These are phyloP conservation scores for Stachybotrys echinatus DNA, from an alignment of 2,329 filamentous ascomycete genomes.

Conservation along the genomic window DNA sequence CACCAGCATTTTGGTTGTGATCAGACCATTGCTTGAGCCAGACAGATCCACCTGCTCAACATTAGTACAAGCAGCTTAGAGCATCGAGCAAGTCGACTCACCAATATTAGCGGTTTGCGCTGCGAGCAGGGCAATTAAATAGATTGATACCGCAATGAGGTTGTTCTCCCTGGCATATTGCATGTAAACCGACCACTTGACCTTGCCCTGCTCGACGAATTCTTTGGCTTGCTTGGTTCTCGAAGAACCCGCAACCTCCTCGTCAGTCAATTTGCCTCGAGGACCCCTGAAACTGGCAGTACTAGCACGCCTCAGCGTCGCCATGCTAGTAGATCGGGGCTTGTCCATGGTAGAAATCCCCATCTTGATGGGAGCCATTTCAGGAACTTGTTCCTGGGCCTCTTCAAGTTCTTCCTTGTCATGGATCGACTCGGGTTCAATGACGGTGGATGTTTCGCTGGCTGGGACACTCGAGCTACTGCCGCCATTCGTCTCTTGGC, in stretches of 20 bases:
- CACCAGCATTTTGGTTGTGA: slow-evolving; percentile 59
- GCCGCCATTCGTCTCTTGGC: slow-evolving; percentile 43
- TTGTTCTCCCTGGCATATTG: slow-evolving; percentile 97
- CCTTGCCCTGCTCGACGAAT: slow-evolving; percentile 87
- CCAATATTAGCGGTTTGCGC: slow-evolving; percentile 80
- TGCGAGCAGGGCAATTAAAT: slow-evolving; percentile 69
- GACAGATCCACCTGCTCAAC: slow-evolving; percentile 62
- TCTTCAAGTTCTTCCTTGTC: slow-evolving; percentile 68
- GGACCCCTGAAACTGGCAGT: slow-evolving; percentile 85
- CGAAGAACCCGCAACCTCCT: slow-evolving; percentile 65
- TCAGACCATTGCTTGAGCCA: slow-evolving; percentile 97
- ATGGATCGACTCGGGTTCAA: slow-evolving; percentile 43
- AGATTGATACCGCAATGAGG: slow-evolving; percentile 74
- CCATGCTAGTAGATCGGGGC: slow-evolving; percentile 63
- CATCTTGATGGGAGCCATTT: slow-evolving; percentile 69
- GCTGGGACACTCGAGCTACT: slow-evolving; percentile 38
- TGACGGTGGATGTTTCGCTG: slow-evolving; percentile 54
- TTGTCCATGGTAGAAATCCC: slow-evolving; percentile 43
- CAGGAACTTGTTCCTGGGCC: slow-evolving; percentile 69
- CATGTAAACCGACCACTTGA: slow-evolving; percentile 88
- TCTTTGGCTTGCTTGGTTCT: slow-evolving; percentile 87
- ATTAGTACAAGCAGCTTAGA: background rate
- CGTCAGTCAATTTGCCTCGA: slow-evolving; percentile 77
- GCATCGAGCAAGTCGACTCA: slow-evolving; percentile 29
- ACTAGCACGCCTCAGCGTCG: slow-evolving; percentile 82